A percentile compares a stretch with the other conserved stretches of the same genome.
Conservation (phyloP, 2,329 filamentous ascomycete species). For the Fusarium algeriense region DNA sequence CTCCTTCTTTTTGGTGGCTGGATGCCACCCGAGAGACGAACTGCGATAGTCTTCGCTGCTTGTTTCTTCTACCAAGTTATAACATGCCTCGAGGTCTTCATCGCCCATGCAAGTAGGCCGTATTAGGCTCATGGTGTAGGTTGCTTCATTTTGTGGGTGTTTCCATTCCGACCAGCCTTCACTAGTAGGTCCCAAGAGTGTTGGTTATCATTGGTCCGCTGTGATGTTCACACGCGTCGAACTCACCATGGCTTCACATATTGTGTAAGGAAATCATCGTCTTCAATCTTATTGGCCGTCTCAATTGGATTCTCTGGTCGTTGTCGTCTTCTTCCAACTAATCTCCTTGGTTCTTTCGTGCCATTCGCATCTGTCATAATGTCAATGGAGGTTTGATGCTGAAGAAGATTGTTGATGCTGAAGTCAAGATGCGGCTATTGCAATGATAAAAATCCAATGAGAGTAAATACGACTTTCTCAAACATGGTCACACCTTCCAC, state of each 20-base stretch:
- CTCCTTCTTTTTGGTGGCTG: conserved; percentile 70
- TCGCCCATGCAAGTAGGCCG: conserved; percentile 54
- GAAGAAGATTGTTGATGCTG: neutral
- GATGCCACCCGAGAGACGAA: conserved; percentile 74
- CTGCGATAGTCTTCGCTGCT: conserved; percentile 73
- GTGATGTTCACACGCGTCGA: neutral
- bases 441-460: neutral
- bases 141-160: conserved; percentile 59
- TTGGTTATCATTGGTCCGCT: neutral
- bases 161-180: conserved; percentile 60
- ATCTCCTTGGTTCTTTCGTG: conserved; percentile 17
- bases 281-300: conserved; percentile 59
- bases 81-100: conserved; percentile 65
- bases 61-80: conserved; percentile 70
- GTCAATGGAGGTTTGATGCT: too few relatives aligned
- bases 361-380: conserved; percentile 26
- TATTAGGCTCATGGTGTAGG: conserved; percentile 61
- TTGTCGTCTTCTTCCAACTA: conserved; percentile 28
- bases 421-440: neutral
- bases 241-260: conserved; percentile 63
- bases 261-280: conserved; percentile 62
- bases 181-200: conserved; percentile 13
- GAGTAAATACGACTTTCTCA: neutral
- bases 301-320: conserved; percentile 57
- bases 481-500: conserved; percentile 9